Evolutionary conservation across 495 filamentous ascomycete species (phyloP).

Genomic region (Neurospora pannonica): DNA sequence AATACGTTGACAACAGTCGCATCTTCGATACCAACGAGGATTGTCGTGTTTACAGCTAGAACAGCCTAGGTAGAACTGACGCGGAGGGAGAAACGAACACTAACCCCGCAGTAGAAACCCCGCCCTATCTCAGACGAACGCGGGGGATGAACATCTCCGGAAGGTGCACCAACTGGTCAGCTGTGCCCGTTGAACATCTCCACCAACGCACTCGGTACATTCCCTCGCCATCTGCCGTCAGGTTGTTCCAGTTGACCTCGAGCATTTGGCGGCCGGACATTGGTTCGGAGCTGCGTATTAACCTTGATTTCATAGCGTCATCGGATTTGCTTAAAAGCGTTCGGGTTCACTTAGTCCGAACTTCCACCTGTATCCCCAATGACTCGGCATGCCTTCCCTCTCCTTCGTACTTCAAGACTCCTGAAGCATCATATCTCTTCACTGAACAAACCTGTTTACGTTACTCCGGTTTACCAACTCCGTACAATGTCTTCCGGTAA

Average conservation of each 20-base stretch:
- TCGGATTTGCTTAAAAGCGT: not conserved
- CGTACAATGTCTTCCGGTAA: conserved; percentile 7
- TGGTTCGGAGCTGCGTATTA: not conserved
- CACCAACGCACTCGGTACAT: not conserved
- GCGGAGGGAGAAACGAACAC: not conserved
- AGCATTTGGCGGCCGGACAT: not conserved
- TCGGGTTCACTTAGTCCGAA: not conserved
- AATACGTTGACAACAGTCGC: not conserved
- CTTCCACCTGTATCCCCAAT: not conserved
- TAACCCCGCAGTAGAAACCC: not conserved
- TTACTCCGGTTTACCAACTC: not conserved
- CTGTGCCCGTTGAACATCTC: not conserved
- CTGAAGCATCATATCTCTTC: not conserved
- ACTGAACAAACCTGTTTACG: not conserved
- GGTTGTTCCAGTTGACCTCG: not conserved
- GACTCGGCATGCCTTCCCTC: not conserved
- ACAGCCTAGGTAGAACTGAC: not conserved
- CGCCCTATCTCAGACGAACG: not conserved
- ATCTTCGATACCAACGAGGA: not conserved
- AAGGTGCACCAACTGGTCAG: not conserved
- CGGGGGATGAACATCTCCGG: not conserved
- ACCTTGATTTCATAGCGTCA: not conserved
- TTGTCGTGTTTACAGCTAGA: not conserved
- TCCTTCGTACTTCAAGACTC: not conserved
- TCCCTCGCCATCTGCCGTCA: not conserved